A percentile compares a stretch with the other conserved stretches of the same genome.
phyloP scores from a whole-genome alignment of 345 rosid species.

The Brassica napus region Da-Ae NC_063434.1:23201001-23201500 shows the following conservation, averaged over 20 bases:
- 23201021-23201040: too few species aligned
- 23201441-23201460: slow-evolving; percentile 35
- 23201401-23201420: slow-evolving; percentile 36
- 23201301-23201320: neutral
- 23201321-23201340: slow-evolving; percentile 36
- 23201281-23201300: neutral
- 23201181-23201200: neutral
- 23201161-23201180: neutral
- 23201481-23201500: slow-evolving; percentile 27
- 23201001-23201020: too few species aligned
- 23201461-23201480: slow-evolving; percentile 41
- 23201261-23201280: neutral
- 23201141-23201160: neutral
- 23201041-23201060: too few species aligned
- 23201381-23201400: slow-evolving; percentile 30
- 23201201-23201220: slow-evolving; percentile 9
- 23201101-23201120: too few species aligned
- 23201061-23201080: too few species aligned
- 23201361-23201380: slow-evolving; percentile 30
- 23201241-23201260: slow-evolving; percentile 23
- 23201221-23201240: slow-evolving; percentile 18
- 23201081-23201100: too few species aligned
- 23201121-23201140: too few species aligned
- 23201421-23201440: slow-evolving; percentile 32
- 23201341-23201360: slow-evolving; percentile 26